phyloP scores from a whole-genome alignment of 192 early-diverging fungal species.

The Backusella sp. region DNA sequence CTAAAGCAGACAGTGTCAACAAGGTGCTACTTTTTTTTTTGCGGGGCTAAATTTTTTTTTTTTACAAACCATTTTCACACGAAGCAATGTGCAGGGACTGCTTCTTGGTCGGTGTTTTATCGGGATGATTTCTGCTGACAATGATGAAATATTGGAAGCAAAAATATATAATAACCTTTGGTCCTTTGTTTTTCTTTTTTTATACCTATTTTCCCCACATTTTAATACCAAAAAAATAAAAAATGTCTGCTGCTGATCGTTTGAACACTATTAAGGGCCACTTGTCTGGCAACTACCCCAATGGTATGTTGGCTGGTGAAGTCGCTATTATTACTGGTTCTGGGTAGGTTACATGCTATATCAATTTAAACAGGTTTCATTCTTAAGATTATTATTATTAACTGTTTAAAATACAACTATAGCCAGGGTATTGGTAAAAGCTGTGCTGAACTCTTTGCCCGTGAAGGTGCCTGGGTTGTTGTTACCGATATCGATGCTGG shows the following conservation, averaged over 20 bases:
- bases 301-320: conserved; percentile 54
- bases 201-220: neutral
- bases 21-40: neutral
- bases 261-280: conserved; percentile 38
- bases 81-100: neutral
- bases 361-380: neutral
- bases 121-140: neutral
- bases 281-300: conserved; percentile 46
- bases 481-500: conserved; percentile 88
- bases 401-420: neutral
- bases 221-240: neutral
- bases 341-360: conserved; percentile 44
- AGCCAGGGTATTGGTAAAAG: conserved; percentile 85
- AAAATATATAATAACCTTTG: neutral
- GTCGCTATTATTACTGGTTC: conserved; percentile 67
- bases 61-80: conserved; percentile 10
- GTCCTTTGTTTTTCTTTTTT: neutral
- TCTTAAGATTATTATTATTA: neutral
- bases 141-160: neutral
- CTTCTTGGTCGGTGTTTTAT: conserved; percentile 7
- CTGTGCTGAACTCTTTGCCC: conserved; percentile 85
- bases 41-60: neutral
- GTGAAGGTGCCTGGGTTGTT: conserved; percentile 86
- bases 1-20: neutral
- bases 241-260: conserved; percentile 41